These are phyloP conservation scores for Apocynum venetum DNA, from an alignment of 257 asterid genomes.

Conservation along the genomic window DNA sequence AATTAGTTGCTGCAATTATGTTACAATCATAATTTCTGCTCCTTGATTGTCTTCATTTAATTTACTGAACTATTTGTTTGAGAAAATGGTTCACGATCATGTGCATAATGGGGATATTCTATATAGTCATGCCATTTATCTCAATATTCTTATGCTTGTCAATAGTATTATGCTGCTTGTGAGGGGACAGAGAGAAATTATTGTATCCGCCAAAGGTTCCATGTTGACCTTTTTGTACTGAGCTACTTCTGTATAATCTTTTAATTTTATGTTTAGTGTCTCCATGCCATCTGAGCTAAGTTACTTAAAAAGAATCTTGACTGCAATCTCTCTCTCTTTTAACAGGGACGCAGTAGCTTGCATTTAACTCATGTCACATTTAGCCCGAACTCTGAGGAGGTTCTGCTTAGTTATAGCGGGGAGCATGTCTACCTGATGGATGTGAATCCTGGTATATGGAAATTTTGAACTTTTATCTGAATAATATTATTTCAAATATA, in stretches of 20 bases:
- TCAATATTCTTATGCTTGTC: not conserved
- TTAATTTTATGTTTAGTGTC: not conserved
- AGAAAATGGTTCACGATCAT: not conserved
- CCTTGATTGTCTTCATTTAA: not conserved
- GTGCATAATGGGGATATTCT: not conserved
- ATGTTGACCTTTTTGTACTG: not conserved
- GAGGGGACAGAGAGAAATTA: not conserved
- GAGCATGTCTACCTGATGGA: constrained; percentile 96
- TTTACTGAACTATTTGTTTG: not conserved
- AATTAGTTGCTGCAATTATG: not conserved
- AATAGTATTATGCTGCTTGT: not conserved
- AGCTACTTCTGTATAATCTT: not conserved
- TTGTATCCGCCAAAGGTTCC: not conserved
- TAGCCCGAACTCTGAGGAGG: constrained; percentile 89
- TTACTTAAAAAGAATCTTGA: not conserved
- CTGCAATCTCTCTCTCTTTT: constrained; percentile 18
- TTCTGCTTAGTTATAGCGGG: constrained; percentile 93
- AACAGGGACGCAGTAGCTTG: constrained; percentile 70
- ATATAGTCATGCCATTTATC: not conserved
- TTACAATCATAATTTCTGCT: not conserved
- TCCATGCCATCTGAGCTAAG: not conserved
- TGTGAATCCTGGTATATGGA: constrained; percentile 55
- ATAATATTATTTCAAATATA: not conserved
- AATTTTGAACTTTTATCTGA: not conserved
- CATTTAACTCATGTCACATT: constrained; percentile 89